Base-by-base conservation (phyloP, 2,329 filamentous ascomycete species). In the Exophiala sp. region DNA sequence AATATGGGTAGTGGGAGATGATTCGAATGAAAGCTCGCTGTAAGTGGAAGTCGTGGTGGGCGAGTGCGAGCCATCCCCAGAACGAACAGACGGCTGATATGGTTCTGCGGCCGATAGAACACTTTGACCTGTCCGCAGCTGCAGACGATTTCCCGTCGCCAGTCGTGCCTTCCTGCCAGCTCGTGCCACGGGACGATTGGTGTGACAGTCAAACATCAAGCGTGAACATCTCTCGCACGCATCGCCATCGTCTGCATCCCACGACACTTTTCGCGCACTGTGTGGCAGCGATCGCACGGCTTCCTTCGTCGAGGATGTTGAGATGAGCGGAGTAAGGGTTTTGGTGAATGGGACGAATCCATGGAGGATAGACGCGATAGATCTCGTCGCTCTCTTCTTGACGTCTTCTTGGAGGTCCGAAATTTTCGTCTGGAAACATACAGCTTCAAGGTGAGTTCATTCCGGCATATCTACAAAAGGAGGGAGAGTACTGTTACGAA, bases 241-340 rank as follows among this genome's bases (percentile, higher is more conserved):
- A 32, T 46, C 16, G 3, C 33, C 35, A 45, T 39, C 33, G 9
- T 24, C 41, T n/a, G 41, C 11, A 10, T 9, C 41, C 50, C 50
- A 47, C 41, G 41, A 20, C 50, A 52, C 18, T 40, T 52, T 33
- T 47, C 50, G 20, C 46, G 46, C 34, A 52, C 21, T 7, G 5
- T 34, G 18, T 52, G 50, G 20, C 50, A 52, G n/a, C 50, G 41
- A 52, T 52, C 50, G 34, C 50, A 52, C 7, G 50, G 41, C 46
- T 42, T 52, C 53, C 52, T 59, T 57, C 39, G n/a, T 21, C 39
- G 14, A 41, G 21, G 3, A 11, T 41, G 39, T 9, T 41, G 10
- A 41, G 39, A 41, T 3, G 24, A 29, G 24, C 24, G 24, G 7
- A 4, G 1, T 29, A 3, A 29, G 1, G 3, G 3, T 2, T 29